Percentiles rank a stretch among this genome's conserved stretches.
phyloP scores from a whole-genome alignment of 179 eudicot species.

The Nepenthes alata region DNA sequence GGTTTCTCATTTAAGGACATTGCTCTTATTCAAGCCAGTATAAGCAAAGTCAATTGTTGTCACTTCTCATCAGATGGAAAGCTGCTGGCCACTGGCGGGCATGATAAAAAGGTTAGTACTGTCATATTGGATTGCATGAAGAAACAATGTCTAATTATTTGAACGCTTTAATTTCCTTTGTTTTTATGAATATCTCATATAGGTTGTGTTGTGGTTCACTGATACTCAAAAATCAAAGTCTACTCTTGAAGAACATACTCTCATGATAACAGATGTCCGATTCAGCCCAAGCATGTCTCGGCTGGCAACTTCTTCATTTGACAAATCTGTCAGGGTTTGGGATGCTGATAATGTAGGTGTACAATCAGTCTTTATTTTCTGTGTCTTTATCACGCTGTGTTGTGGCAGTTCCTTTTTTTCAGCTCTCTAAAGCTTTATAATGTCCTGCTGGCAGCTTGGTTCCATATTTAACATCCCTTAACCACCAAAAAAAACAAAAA shows the following conservation, averaged over 20 bases:
- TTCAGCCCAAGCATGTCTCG: conserved; percentile 88
- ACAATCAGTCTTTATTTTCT: not conserved
- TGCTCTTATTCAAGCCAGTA: conserved; percentile 71
- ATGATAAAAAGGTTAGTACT: conserved; percentile 72
- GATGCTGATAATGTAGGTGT: conserved; percentile 85
- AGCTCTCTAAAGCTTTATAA: no score
- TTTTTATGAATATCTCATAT: conserved; percentile 13
- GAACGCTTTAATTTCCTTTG: not conserved
- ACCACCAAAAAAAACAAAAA: no score
- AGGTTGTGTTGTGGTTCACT: conserved; percentile 86
- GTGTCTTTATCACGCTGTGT: no score
- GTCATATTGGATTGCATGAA: not conserved
- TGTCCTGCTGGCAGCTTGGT: no score
- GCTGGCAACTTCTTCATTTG: conserved; percentile 91
- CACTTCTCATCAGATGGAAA: conserved; percentile 95
- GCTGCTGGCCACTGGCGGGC: conserved; percentile 95
- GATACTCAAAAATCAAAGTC: conserved; percentile 67
- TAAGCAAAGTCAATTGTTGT: conserved; percentile 78
- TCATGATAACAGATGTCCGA: conserved; percentile 81
- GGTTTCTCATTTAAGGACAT: conserved; percentile 79
- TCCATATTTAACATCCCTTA: no score
- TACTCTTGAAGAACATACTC: conserved; percentile 80
- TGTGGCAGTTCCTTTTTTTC: no score
- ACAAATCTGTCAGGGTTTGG: conserved; percentile 96
- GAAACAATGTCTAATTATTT: not conserved